phyloP scores from a whole-genome alignment of 345 rosid species.

The Camelina sativa region DNA sequence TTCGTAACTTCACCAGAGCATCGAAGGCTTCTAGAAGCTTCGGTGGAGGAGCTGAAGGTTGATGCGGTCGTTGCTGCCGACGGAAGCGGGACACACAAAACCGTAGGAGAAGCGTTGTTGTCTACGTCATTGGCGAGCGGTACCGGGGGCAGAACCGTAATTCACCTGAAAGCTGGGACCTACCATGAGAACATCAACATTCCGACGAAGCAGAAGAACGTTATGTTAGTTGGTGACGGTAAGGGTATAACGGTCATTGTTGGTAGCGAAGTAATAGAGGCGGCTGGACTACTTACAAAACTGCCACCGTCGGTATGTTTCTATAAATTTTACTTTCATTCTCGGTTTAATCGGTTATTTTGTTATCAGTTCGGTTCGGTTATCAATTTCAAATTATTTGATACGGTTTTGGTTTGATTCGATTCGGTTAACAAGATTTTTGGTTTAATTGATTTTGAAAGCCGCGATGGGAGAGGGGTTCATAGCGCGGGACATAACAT shows the following conservation, averaged over 20 bases:
- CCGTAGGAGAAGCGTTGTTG: slow-evolving; percentile 51
- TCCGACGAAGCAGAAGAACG: slow-evolving; percentile 55
- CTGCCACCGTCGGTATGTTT: slow-evolving; percentile 62
- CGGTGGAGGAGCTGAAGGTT: slow-evolving; percentile 47
- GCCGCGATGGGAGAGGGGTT: slow-evolving; percentile 63
- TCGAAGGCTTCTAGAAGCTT: slow-evolving; percentile 55
- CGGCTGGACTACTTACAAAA: slow-evolving; percentile 53
- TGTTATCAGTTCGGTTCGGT: not conserved
- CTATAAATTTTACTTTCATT: not conserved
- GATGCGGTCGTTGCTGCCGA: slow-evolving; percentile 60
- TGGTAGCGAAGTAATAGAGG: slow-evolving; percentile 44
- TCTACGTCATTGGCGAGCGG: slow-evolving; percentile 37
- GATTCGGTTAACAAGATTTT: no score
- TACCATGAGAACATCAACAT: slow-evolving; percentile 54
- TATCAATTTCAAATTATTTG: not conserved
- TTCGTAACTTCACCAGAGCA: slow-evolving; percentile 37
- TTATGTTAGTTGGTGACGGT: slow-evolving; percentile 67
- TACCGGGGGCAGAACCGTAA: slow-evolving; percentile 47
- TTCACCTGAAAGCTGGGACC: slow-evolving; percentile 60
- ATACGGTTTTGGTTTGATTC: not conserved
- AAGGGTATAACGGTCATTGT: slow-evolving; percentile 58
- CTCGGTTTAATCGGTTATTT: not conserved
- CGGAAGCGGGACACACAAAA: slow-evolving; percentile 62
- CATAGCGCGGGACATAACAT: slow-evolving; percentile 63
- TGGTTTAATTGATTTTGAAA: no score